Evolutionary conservation across 1,139 yeast genomes (phyloP), one percentile per base, ranked within the genome.

Genomic region (Protomyces macrosporus): DNA sequence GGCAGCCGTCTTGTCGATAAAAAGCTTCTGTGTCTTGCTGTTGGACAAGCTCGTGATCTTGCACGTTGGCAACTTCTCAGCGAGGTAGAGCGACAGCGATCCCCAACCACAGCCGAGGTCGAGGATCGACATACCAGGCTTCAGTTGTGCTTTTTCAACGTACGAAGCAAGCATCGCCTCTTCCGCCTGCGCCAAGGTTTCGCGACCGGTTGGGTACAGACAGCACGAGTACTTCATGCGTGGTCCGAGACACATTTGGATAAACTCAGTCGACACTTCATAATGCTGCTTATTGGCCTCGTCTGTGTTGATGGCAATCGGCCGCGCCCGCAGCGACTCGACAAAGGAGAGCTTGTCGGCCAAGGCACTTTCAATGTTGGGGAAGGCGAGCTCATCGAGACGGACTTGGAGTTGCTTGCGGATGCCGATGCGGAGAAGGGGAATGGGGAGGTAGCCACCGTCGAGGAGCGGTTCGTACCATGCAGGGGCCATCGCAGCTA

Each of bases 131-230:
- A 71, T 70, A 45, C 72, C 70, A 3, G 75, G 72, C 65, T 73
- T 70, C 54, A 78, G 65, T 36, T 72, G 70, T 1, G 76, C 86
- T 78, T 89, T 89, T 75, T 88, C 95, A 73, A 60, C 64, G 35
- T 60, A 60, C 16, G 59, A 48, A 5, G 58, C 64, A 30, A 60
- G 50, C 58, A 60, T 60, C 32, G 59, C 59, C 32, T 60, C 64
- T 36, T 60, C 64, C 35, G 59, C 58, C 23, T 60, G 36, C 3
- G 58, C 59, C 30, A 60, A 48, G 5, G 64, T n/a, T 14, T 45
- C 59, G 7, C 45, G 42, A 32, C 45, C 48, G 37, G 48, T 45
- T 7, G 64, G 64, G 36, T 45, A 60, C 50, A 60, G 45, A 35
- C 64, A 60, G 51, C 59, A 60, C 39, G 64, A 60, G 55, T 60